A percentile compares a stretch with the other conserved stretches of the same genome.
Evolutionary conservation across 2,329 filamentous ascomycete species (phyloP).

Genomic region (Lecanicillium sp.): DNA sequence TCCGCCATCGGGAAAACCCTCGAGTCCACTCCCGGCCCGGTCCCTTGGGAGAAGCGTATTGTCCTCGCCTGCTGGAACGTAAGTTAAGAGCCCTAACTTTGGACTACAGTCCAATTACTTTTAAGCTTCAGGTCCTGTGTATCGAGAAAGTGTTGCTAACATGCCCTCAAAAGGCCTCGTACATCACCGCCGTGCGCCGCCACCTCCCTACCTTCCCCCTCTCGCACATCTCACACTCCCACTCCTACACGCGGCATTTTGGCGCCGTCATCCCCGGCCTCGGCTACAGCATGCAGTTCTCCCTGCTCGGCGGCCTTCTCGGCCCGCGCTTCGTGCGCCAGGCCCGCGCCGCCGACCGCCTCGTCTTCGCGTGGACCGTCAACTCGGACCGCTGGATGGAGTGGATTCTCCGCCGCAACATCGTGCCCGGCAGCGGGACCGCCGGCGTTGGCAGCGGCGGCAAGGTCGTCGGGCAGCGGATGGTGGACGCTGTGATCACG

Average conservation of each 20-base stretch:
- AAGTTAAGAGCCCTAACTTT: slow-evolving; percentile 21
- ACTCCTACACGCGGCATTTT: slow-evolving; percentile 65
- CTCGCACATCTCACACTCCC: slow-evolving; percentile 63
- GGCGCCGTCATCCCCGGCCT: slow-evolving; percentile 54
- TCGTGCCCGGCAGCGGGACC: slow-evolving; percentile 24
- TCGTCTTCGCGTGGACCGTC: slow-evolving; percentile 77
- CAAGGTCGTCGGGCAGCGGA: slow-evolving; percentile 1
- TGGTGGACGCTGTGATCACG: slow-evolving; percentile 76
- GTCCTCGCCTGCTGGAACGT: slow-evolving; percentile 80
- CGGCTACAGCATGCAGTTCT: slow-evolving; percentile 72
- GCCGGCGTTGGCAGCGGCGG: background rate
- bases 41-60: slow-evolving; percentile 66
- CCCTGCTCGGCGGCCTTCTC: slow-evolving; percentile 59
- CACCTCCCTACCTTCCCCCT: slow-evolving; percentile 59
- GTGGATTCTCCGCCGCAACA: slow-evolving; percentile 58
- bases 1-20: slow-evolving; percentile 60
- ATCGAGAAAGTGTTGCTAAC: too few relatives aligned
- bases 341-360: slow-evolving; percentile 44
- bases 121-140: background rate
- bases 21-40: slow-evolving; percentile 39
- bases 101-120: background rate
- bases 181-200: slow-evolving; percentile 56
- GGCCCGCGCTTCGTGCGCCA: slow-evolving; percentile 62
- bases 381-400: slow-evolving; percentile 75
- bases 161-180: slow-evolving; percentile 58